Evolutionary conservation across 306 rosid genomes (phyloP), one percentile per base, ranked within the genome.

Genomic region (Vigna hirtella): DNA sequence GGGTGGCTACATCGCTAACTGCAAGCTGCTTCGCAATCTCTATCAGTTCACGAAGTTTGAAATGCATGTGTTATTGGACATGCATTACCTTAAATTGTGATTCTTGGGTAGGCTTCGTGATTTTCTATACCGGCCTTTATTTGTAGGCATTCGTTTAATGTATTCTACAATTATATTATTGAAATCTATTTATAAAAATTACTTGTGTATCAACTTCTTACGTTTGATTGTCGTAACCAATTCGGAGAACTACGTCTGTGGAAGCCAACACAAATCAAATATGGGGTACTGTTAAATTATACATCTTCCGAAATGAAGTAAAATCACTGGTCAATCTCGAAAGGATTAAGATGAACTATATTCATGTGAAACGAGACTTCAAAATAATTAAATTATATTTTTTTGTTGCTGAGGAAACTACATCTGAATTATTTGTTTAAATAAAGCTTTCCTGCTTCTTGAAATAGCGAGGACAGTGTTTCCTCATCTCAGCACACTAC

Each of bases 61-160:
- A 67, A 53, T n/a, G 52, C 43, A 61, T 48, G 14, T 62, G 65
- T 34, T 47, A 42, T 6, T 55, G 24, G 11, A 59, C 43, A 49
- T 6, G 30, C 63, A 13, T 66, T 18, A 9, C 52, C 6, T 59
- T 73, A 45, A 14, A 24, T 57, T n/a, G 22, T 52, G 79, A 74
- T 71, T 75, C 77, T 68, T 65, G 66, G 32, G 66, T 72, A 66
- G 55, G 38, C 38, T 34, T 34, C 38, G 38, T 73, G 84, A 47
- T 49, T 70, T 66, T 59, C 77, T 72, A 55, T 72, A 62, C 82
- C 24, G 12, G 62, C 57, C 70, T 74, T 68, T 20, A 40, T 26
- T 78, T 83, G 64, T 79, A 69, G 77, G 66, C 58, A 75, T 75
- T 67, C 7, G 7, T 10, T 58, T 49, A 32, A 49, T 75, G 71